Base-by-base conservation (phyloP, 768 basidiomycete genomes). In the Trametes cinnabarina region DNA sequence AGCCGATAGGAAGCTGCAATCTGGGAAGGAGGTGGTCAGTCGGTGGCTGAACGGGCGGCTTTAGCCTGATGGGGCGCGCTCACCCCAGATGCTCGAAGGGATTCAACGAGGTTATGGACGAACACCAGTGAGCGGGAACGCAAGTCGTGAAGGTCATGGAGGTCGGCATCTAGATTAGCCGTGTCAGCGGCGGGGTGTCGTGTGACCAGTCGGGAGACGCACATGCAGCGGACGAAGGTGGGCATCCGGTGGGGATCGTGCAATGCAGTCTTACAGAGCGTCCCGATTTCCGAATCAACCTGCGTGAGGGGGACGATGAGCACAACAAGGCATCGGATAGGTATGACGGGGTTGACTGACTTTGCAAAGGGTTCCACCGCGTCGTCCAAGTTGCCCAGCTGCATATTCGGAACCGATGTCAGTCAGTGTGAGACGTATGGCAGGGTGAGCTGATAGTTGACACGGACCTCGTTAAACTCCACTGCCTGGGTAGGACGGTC, bases 71-170 rank as follows among this genome's bases (percentile, higher is more conserved):
- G 35, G 49, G 26, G 25, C 26, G 39, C 23, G 54, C 55, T 65
- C 65, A 90, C 87, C 65, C 86, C 87, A 54, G 79, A 77, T 2
- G 81, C 77, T 39, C 82, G 80, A 41, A 90, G 77, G 3, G 80
- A 78, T 62, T 82, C 79, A 41, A 87, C 66, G 28, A 88, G 74
- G 61, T 83, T 78, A 65, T 89, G 88, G 40, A 89, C 77, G 69
- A 87, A 85, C 25, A 80, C 62, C 14, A 90, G 74, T 40, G 82
- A 81, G 43, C 83, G 80, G 46, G 85, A 79, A 44, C 83, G 82
- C 39, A 88, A 69, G 64, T 86, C 82, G 52, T 88, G 76, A 57
- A 89, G 76, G 71, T 90, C 88, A 65, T 88, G 81, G 30, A 89
- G 76, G 69, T 88, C 86, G 60, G 81, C 69, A 65, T 78, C 87